A percentile compares a stretch with the other conserved stretches of the same genome.
phyloP scores from a whole-genome alignment of 192 early-diverging fungal genomes.

The Linnemannia elongata region DNA sequence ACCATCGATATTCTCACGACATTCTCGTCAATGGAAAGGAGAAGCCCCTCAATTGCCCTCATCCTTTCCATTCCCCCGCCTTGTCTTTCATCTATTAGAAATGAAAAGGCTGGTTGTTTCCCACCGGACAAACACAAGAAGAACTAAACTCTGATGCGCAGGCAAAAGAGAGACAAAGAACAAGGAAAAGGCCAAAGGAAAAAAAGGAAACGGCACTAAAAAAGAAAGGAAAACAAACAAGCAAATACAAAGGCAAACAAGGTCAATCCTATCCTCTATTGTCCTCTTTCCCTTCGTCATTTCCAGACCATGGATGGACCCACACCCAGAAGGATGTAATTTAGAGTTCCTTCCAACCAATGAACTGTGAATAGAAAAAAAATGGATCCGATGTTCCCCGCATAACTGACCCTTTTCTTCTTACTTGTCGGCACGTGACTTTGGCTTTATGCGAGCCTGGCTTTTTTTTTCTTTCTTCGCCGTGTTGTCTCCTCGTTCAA shows the following conservation, averaged over 20 bases:
- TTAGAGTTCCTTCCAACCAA: neutral
- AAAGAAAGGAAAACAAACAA: too few species aligned
- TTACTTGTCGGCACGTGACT: neutral
- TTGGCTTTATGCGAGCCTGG: neutral
- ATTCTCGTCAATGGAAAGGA: neutral
- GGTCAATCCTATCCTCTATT: neutral
- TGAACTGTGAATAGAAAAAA: too few species aligned
- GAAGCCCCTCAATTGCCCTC: neutral
- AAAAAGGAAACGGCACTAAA: neutral
- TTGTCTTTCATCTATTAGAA: neutral
- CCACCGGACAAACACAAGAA: neutral
- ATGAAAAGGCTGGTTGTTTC: neutral
- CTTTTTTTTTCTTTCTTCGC: too few species aligned
- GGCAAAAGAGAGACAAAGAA: neutral
- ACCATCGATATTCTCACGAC: neutral
- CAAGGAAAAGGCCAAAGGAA: neutral
- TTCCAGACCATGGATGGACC: neutral
- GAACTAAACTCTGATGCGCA: neutral
- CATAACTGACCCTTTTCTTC: neutral
- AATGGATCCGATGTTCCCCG: neutral
- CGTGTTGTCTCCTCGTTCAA: too few species aligned
- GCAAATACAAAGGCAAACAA: neutral
- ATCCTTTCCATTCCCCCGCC: neutral
- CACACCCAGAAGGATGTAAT: neutral
- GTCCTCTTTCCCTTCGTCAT: neutral